phyloP scores from a whole-genome alignment of 2,329 filamentous ascomycete genomes.

The Cercospora brassicicola region DNA sequence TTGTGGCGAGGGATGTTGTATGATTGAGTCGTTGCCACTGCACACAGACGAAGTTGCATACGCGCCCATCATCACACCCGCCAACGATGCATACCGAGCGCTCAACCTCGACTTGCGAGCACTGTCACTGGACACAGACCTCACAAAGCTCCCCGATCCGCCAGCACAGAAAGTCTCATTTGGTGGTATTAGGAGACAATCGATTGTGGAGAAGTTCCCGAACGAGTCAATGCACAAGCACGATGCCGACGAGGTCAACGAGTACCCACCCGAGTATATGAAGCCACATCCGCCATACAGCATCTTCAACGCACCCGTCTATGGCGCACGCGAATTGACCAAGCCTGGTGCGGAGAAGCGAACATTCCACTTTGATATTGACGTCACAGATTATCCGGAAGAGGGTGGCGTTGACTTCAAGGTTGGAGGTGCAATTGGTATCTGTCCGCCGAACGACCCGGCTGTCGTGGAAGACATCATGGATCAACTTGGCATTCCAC shows the following conservation, averaged over 20 bases:
- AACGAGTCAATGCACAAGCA: constrained; percentile 46
- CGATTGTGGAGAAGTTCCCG: constrained; percentile 58
- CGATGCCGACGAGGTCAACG: constrained; percentile 45
- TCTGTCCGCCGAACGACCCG: constrained; percentile 82
- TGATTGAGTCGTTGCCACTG: constrained; percentile 56
- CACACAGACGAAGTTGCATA: constrained; percentile 47
- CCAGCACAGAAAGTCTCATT: constrained; percentile 71
- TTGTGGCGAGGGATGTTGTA: constrained; percentile 65
- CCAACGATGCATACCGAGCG: constrained; percentile 81
- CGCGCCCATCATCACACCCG: constrained; percentile 59
- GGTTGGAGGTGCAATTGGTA: constrained; percentile 91
- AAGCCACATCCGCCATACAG: constrained; percentile 92
- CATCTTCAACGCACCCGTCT: constrained; percentile 85
- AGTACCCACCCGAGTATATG: constrained; percentile 81
- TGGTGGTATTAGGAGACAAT: constrained; percentile 31
- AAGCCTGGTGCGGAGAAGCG: constrained; percentile 88
- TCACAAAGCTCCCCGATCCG: constrained; percentile 70
- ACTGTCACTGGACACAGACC: constrained; percentile 66
- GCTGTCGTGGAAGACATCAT: constrained; percentile 79
- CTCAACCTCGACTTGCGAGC: constrained; percentile 74
- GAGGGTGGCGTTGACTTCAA: constrained; percentile 88
- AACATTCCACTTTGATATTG: constrained; percentile 95
- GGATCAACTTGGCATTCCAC: constrained; percentile 76
- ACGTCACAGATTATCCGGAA: constrained; percentile 89
- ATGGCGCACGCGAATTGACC: constrained; percentile 82